Conservation (phyloP, 1,139 yeast species). For the Suhomyces anneliseae region DNA sequence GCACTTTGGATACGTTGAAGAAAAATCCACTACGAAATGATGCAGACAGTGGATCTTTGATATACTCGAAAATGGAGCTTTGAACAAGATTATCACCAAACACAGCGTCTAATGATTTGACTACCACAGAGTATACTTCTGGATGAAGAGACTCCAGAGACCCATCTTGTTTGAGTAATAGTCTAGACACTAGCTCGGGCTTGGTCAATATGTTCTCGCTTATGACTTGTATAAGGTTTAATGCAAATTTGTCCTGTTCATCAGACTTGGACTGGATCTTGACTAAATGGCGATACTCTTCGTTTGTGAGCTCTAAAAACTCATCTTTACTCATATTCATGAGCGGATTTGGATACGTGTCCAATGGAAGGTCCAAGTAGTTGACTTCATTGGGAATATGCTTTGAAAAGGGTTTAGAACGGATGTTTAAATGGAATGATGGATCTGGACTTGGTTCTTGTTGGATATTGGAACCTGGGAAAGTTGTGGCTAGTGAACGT, state of each 20-base stretch:
- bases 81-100: constrained; percentile 26
- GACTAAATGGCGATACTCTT: constrained; percentile 28
- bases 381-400: constrained; percentile 1
- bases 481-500: not conserved
- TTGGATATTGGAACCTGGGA: not conserved
- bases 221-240: constrained; percentile 30
- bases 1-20: constrained; percentile 22
- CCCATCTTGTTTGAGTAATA: constrained; percentile 18
- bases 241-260: constrained; percentile 34
- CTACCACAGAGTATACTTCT: constrained; percentile 15
- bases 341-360: constrained; percentile 37
- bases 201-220: constrained; percentile 29
- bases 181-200: constrained; percentile 24
- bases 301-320: constrained; percentile 21
- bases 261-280: constrained; percentile 26
- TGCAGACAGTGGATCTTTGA: constrained; percentile 24
- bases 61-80: constrained; percentile 28
- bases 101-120: constrained; percentile 14
- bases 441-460: not conserved
- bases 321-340: constrained; percentile 29
- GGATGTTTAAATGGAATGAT: constrained; percentile 9
- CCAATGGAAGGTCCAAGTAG: constrained; percentile 16
- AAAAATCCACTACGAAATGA: constrained; percentile 20
- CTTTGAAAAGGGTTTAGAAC: constrained; percentile 10
- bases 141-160: constrained; percentile 7